These are phyloP conservation scores for Diaporthe citrichinensis DNA, from an alignment of 2,329 filamentous ascomycete species.

Conservation along the genomic window DNA sequence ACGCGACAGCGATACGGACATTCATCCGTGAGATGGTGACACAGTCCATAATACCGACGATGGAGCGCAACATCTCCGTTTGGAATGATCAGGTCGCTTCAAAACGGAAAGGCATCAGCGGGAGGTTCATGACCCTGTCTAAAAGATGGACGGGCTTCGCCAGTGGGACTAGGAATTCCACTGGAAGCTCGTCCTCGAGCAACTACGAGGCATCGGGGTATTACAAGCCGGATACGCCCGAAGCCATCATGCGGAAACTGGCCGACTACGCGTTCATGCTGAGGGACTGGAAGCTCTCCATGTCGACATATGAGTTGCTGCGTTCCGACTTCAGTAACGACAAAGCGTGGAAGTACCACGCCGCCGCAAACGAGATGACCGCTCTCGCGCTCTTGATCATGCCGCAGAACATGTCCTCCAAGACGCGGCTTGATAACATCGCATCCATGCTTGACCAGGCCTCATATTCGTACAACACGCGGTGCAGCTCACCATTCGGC, in stretches of 20 bases:
- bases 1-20: slow-evolving; percentile 87
- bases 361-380: slow-evolving; percentile 95
- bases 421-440: slow-evolving; percentile 83
- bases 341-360: slow-evolving; percentile 97
- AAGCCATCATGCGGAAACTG: slow-evolving; percentile 92
- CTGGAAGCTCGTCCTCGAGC: slow-evolving; percentile 66
- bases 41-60: slow-evolving; percentile 93
- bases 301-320: slow-evolving; percentile 92
- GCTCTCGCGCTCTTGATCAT: slow-evolving; percentile 86
- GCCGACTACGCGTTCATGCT: slow-evolving; percentile 98
- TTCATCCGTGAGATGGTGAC: slow-evolving; percentile 96
- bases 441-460: slow-evolving; percentile 92
- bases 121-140: slow-evolving; percentile 94
- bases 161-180: slow-evolving; percentile 72
- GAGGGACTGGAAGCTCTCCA: slow-evolving; percentile 92
- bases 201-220: slow-evolving; percentile 88
- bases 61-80: slow-evolving; percentile 90
- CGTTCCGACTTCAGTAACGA: slow-evolving; percentile 92
- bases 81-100: slow-evolving; percentile 99
- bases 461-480: slow-evolving; percentile 91
- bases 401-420: slow-evolving; percentile 79
- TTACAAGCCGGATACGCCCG: slow-evolving; percentile 86
- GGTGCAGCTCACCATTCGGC: slow-evolving; percentile 84
- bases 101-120: slow-evolving; percentile 86
- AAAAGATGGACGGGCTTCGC: slow-evolving; percentile 92